Evolutionary conservation across 495 filamentous ascomycete genomes (phyloP).

Genomic region (Letharia lupina): DNA sequence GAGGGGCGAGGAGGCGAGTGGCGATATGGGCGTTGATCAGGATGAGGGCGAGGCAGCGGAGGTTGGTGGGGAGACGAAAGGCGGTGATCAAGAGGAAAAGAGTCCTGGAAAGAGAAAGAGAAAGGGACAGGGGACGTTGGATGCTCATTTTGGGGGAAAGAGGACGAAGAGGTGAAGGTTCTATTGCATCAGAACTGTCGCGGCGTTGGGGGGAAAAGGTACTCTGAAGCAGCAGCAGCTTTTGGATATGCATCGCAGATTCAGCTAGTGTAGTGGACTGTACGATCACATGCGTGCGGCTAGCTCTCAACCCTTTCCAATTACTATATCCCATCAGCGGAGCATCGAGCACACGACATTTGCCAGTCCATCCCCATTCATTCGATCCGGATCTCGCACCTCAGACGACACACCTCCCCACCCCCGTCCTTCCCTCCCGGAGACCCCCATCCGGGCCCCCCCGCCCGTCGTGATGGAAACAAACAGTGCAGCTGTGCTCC

Average conservation of each 20-base stretch:
- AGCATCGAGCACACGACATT: not conserved
- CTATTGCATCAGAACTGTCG: not conserved
- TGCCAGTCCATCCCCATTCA: no score
- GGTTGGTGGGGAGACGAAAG: constrained; percentile 20
- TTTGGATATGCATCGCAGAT: not conserved
- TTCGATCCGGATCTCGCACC: no score
- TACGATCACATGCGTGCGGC: not conserved
- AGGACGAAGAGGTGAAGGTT: constrained; percentile 24
- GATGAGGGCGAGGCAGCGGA: constrained; percentile 30
- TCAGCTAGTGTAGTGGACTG: not conserved
- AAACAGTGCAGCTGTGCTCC: no score
- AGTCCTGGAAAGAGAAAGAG: constrained; percentile 19
- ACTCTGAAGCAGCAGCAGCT: not conserved
- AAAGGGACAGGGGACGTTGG: constrained; percentile 36
- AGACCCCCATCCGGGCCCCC: no score
- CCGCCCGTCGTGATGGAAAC: no score
- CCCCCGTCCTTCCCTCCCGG: no score
- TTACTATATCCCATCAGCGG: no score
- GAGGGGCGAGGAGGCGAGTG: constrained; percentile 22
- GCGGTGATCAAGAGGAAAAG: constrained; percentile 13
- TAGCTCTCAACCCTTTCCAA: no score
- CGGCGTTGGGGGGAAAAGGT: not conserved
- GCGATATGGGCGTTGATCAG: constrained; percentile 27
- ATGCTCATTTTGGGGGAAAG: constrained; percentile 33
- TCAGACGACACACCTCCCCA: no score